Evolutionary conservation across 495 filamentous ascomycete genomes (phyloP).

Genomic region (Penicillium maclennaniae): DNA sequence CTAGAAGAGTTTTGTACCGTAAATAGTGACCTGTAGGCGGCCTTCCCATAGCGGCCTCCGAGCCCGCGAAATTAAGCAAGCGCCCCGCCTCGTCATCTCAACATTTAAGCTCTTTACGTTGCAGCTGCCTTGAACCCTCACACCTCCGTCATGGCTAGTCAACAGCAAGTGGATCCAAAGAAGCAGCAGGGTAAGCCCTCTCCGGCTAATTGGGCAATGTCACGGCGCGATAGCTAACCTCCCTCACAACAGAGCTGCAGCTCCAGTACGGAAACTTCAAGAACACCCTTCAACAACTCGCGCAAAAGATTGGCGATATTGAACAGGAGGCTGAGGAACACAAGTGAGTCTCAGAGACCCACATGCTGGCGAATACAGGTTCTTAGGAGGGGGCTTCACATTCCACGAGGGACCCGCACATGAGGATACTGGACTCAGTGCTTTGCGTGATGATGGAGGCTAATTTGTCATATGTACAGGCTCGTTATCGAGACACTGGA

Average conservation of each 20-base stretch:
- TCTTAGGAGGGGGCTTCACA: neutral
- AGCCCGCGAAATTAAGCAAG: slow-evolving; percentile 18
- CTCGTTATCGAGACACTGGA: slow-evolving; percentile 92
- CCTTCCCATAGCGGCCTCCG: slow-evolving; percentile 5
- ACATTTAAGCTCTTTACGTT: slow-evolving; percentile 26
- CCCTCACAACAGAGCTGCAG: slow-evolving; percentile 70
- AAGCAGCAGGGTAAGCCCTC: slow-evolving; percentile 75
- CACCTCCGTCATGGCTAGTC: slow-evolving; percentile 39
- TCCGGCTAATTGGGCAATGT: neutral
- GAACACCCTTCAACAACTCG: slow-evolving; percentile 87
- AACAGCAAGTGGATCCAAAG: slow-evolving; percentile 52
- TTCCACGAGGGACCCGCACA: neutral
- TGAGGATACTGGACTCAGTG: neutral
- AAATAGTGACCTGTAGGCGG: neutral
- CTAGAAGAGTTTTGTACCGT: neutral
- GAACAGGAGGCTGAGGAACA: slow-evolving; percentile 97
- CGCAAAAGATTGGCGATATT: slow-evolving; percentile 93
- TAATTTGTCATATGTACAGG: slow-evolving; percentile 44
- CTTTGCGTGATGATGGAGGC: slow-evolving; percentile 4
- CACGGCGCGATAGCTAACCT: slow-evolving; percentile 7
- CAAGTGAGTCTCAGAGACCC: slow-evolving; percentile 61
- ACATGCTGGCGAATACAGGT: neutral
- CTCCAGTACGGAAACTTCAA: slow-evolving; percentile 93
- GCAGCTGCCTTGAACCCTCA: slow-evolving; percentile 8
- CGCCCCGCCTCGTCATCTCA: slow-evolving; percentile 37